Percentiles rank a stretch among this genome's conserved stretches.
Conservation (phyloP, 495 filamentous ascomycete genomes). For the Rhypophila decipiens region DNA sequence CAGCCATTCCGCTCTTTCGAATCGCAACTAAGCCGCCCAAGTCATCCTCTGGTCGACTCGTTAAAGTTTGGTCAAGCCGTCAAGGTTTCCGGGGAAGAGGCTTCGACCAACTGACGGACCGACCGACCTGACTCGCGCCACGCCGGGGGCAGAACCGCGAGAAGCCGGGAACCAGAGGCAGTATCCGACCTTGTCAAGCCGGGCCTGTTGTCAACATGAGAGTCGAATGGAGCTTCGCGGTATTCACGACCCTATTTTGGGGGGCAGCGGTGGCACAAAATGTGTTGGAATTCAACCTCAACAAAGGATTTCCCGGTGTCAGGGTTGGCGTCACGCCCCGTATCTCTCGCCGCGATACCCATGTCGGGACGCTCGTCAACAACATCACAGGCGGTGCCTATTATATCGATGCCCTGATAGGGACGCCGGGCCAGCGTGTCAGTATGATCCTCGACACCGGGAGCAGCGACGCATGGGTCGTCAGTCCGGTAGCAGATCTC, state of each 20-base stretch:
- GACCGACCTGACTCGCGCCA: background rate
- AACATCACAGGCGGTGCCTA: constrained; percentile 51
- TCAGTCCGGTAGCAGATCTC: constrained; percentile 34
- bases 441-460: constrained; percentile 64
- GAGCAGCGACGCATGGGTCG: constrained; percentile 81
- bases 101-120: too few relatives aligned
- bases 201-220: constrained; percentile 10
- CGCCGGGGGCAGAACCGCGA: background rate
- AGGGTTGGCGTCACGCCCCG: constrained; percentile 10
- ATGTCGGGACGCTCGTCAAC: constrained; percentile 34
- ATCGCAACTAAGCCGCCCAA: background rate
- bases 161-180: background rate
- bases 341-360: constrained; percentile 19
- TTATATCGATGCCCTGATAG: constrained; percentile 60
- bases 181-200: background rate
- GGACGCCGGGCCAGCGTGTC: constrained; percentile 59
- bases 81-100: too few relatives aligned
- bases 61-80: background rate
- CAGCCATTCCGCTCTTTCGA: too few relatives aligned
- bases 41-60: background rate
- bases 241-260: constrained; percentile 16
- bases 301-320: constrained; percentile 13
- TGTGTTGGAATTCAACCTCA: constrained; percentile 25
- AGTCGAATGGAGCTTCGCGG: background rate
- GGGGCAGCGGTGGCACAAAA: constrained; percentile 16